phyloP scores from a whole-genome alignment of 176 grass and related monocot species.

The Hordeum vulgare region MorexV3_pseudomolecules_assembly NC_058518.1:426989457-426989956 shows the following conservation, averaged over 20 bases:
- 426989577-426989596: slow-evolving; percentile 87
- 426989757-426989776: slow-evolving; percentile 97
- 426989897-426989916: slow-evolving; percentile 66
- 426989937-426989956: slow-evolving; percentile 71
- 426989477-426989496: slow-evolving; percentile 88
- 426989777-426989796: slow-evolving; percentile 99
- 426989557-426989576: slow-evolving; percentile 97
- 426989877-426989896: slow-evolving; percentile 73
- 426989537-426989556: slow-evolving; percentile 97
- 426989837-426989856: slow-evolving; percentile 92
- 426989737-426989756: slow-evolving; percentile 90
- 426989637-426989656: slow-evolving; percentile 94
- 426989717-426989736: slow-evolving; percentile 98
- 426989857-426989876: slow-evolving; percentile 77
- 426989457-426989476: slow-evolving; percentile 95
- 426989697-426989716: slow-evolving; percentile 68
- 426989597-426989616: slow-evolving; percentile 98
- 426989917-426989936: slow-evolving; percentile 69
- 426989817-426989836: slow-evolving; percentile 77
- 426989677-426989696: slow-evolving; percentile 57
- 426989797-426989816: slow-evolving; percentile 87
- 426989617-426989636: slow-evolving; percentile 93
- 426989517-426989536: slow-evolving; percentile 93
- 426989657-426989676: slow-evolving; percentile 66
- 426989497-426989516: slow-evolving; percentile 92